Base-by-base conservation (phyloP, 1,284 basidiomycete genomes). In the Mycena citricolor region DNA sequence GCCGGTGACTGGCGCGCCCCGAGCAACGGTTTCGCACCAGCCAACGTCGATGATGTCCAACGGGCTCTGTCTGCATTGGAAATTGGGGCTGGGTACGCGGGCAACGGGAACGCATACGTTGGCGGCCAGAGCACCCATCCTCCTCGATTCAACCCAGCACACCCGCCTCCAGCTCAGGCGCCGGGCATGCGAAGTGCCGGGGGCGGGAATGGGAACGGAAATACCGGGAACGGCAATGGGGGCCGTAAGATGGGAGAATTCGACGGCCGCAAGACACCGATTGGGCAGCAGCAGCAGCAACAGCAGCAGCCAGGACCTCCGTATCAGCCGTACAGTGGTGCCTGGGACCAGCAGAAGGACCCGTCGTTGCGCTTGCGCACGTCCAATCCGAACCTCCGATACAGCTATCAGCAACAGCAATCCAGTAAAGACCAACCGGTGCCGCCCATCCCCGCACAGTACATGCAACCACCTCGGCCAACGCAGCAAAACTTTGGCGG, bases 341-440 rank as follows among this genome's bases (percentile, higher is more conserved):
- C 63, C 69, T 6, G 69, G 69, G 24, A 62, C 58, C 81, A 82
- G 39, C 76, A 77, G 54, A 81, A 79, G 57, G 81, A 86, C 29
- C 76, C 77, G 30, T 63, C 71, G 19, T 61, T 85, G 20, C 64
- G 67, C 17, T 68, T 70, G 23, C 77, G 81, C 30, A 62, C 74
- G 5, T 87, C 86, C 23, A 87, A 85, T 60, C 74, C 84, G 8
- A 88, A 79, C 59, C 54, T 88, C 42, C 76, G 82, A 51, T 78
- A 83, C 52, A 65, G 73, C 2, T 82, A 83, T 51, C 76, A 77
- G 47, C 76, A 81, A 51, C 30, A 57, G 64, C 28, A 65, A 61
- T 34, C 60, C 54, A 44, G 65, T 64, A 38, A 68, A 65, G 24
- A 59, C 57, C 39, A 67, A 85, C 35, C 84, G 82, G 83, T 88